Evolutionary conservation across 257 asterid genomes (phyloP).

Genomic region (Haberlea rhodopensis): DNA sequence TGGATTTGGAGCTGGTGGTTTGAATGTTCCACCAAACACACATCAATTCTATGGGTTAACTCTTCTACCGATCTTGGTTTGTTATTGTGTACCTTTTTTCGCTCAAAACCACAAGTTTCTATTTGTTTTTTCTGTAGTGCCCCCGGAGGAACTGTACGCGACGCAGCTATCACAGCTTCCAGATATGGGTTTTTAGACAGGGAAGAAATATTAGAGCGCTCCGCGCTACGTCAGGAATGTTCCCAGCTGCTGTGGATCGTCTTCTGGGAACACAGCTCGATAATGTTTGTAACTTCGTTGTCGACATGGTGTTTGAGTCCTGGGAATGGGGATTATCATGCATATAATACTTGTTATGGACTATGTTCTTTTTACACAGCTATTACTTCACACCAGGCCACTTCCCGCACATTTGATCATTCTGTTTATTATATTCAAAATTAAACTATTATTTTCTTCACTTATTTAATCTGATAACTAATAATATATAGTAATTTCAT

Average conservation of each 20-base stretch:
- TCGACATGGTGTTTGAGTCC: not conserved
- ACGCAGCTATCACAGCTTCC: conserved; percentile 36
- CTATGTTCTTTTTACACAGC: not conserved
- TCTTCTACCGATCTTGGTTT: not conserved
- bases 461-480: too few species aligned
- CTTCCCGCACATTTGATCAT: not conserved
- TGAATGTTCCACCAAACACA: conserved; percentile 24
- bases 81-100: too few species aligned
- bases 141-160: conserved; percentile 42
- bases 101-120: not conserved
- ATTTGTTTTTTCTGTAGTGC: conserved; percentile 19
- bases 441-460: too few species aligned
- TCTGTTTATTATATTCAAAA: too few species aligned
- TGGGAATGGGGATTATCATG: not conserved
- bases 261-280: conserved; percentile 33
- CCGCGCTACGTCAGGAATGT: conserved; percentile 38
- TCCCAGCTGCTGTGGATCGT: conserved; percentile 36
- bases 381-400: not conserved
- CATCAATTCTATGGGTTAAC: conserved; percentile 20
- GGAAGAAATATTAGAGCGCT: conserved; percentile 35
- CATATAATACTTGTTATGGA: not conserved
- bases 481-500: too few species aligned
- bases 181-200: conserved; percentile 43
- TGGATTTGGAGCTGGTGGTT: conserved; percentile 32
- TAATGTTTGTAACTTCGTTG: not conserved